Evolutionary conservation across 371 early-diverging fungal species (phyloP).

Genomic region (Actinomortierella wolfii): DNA sequence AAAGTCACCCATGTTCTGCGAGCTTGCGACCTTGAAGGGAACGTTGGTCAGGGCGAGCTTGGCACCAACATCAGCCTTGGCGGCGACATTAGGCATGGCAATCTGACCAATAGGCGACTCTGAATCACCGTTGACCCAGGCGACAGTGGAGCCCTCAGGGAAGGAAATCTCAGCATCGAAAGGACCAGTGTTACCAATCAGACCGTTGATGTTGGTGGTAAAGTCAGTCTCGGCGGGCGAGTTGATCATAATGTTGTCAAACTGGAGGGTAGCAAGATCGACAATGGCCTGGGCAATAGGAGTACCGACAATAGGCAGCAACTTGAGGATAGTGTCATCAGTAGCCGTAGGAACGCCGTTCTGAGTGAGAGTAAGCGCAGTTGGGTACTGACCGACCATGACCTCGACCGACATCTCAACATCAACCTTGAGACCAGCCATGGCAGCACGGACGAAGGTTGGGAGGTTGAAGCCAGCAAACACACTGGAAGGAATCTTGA

Average conservation of each 20-base stretch:
- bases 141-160: constrained; percentile 53
- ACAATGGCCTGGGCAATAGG: constrained; percentile 64
- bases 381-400: constrained; percentile 56
- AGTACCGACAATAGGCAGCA: constrained; percentile 60
- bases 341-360: constrained; percentile 50
- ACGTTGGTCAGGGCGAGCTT: constrained; percentile 53
- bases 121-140: constrained; percentile 54
- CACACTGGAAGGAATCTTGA: constrained; percentile 45
- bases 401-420: constrained; percentile 51
- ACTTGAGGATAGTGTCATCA: constrained; percentile 52
- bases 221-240: constrained; percentile 53
- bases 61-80: constrained; percentile 58
- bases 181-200: constrained; percentile 62
- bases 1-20: constrained; percentile 56
- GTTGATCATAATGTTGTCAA: constrained; percentile 55
- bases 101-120: constrained; percentile 50
- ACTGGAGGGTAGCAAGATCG: constrained; percentile 50
- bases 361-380: constrained; percentile 52
- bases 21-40: constrained; percentile 53
- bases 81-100: constrained; percentile 50
- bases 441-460: constrained; percentile 54
- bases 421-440: constrained; percentile 58
- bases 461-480: constrained; percentile 55
- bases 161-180: constrained; percentile 61
- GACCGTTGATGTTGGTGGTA: constrained; percentile 58